Base-by-base conservation (phyloP, 169 alveolate species). In the Theileria parva region DNA sequence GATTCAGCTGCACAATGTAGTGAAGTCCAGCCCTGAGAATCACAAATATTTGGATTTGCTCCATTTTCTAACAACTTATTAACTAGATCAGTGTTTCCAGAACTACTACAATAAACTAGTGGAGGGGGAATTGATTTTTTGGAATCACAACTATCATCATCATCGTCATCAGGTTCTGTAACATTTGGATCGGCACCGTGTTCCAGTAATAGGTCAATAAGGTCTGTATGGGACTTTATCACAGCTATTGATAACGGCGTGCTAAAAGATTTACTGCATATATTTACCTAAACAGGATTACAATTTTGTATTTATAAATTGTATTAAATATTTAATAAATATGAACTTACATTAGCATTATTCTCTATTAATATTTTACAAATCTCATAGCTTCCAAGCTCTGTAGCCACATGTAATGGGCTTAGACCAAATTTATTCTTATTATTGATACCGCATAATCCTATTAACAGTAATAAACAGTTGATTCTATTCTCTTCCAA, bases 1-100 rank as follows among this genome's bases (percentile, higher is more conserved):
- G 71, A 64, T 80, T 85, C 91, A 0, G 93, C 81, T 0, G 94
- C 94, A 63, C 92, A 89, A 66, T 90, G 94, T 21, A 90, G 74
- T 25, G 93, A 79, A n/a, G 94, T 76, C 90, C 90, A 84, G n/a
- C 90, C 90, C 0, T 84, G 84, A 9, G 68, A 34, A 48, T 84
- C 90, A 44, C 67, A 12, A 17, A 77, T 53, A 25, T 76, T 48
- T 0, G 50, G 64, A 69, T 64, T 50, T 23, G 86, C 86, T n/a
- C 90, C 90, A 1, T 44, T 59, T 1, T 75, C 50, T 17, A 84
- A 12, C 30, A 84, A 63, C 55, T 64, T 32, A 30, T 77, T 79
- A n/a, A 77, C 77, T 3, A 84, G 64, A 15, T 44, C 61, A 15
- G 23, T 44, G 66, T 84, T 72, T 7, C 87, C 86, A 28, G 63